Percentiles rank a stretch among this genome's conserved stretches.
Evolutionary conservation across 495 filamentous ascomycete genomes (phyloP).

Genomic region (Podospora bellae-mahoneyi): DNA sequence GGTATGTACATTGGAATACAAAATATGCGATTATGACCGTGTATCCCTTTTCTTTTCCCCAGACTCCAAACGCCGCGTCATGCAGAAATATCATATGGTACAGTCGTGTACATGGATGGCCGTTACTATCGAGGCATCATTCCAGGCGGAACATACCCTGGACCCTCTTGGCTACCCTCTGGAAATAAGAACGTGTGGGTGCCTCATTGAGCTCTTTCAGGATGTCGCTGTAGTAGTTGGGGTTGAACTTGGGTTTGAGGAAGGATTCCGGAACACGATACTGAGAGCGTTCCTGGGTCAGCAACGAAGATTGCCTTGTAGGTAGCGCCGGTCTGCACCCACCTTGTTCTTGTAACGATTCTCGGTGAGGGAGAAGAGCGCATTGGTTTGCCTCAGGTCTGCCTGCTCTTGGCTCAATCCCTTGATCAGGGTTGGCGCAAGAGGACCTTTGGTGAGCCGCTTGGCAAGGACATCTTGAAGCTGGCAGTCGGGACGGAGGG

Average conservation of each 20-base stretch:
- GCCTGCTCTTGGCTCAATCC: conserved; percentile 33
- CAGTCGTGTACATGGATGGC: conserved; percentile 11
- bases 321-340: conserved; percentile 8
- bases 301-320: background rate
- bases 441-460: conserved; percentile 54
- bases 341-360: conserved; percentile 66
- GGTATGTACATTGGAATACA: conserved; percentile 1
- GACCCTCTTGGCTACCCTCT: conserved; percentile 54
- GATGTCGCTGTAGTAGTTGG: conserved; percentile 71
- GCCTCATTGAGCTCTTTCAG: conserved; percentile 70
- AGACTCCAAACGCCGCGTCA: conserved; percentile 25
- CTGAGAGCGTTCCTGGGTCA: conserved; percentile 29
- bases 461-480: conserved; percentile 66
- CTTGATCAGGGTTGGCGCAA: conserved; percentile 36
- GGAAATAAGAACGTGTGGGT: conserved; percentile 57
- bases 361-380: conserved; percentile 70
- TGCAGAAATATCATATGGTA: conserved; percentile 18
- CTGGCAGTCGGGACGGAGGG: conserved; percentile 71
- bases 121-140: conserved; percentile 4
- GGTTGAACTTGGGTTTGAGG: conserved; percentile 68
- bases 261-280: conserved; percentile 62
- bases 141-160: conserved; percentile 62
- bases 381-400: conserved; percentile 59
- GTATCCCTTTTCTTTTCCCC: background rate
- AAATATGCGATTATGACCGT: background rate